Evolutionary conservation across 352 stramenopile genomes (phyloP).

Genomic region (Phytophthora palmivora): DNA sequence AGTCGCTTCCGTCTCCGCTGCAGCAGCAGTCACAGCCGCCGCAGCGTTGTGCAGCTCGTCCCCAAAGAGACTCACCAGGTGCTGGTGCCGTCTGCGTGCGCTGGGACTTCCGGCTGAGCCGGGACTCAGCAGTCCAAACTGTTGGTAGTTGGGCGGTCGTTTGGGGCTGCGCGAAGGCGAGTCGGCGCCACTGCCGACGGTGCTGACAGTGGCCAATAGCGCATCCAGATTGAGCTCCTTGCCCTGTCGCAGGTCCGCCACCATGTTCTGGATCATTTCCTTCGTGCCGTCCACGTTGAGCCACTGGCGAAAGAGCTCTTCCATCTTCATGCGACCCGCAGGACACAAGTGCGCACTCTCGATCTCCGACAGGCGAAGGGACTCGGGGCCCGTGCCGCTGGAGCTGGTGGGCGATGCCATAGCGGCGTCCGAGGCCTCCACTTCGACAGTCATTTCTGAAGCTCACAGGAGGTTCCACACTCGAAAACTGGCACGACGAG

Average conservation of each 20-base stretch:
- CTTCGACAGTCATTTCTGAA: slow-evolving; percentile 50
- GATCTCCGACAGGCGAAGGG: slow-evolving; percentile 82
- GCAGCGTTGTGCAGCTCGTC: slow-evolving; percentile 65
- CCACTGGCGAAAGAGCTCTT: slow-evolving; percentile 89
- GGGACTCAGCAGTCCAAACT: slow-evolving; percentile 50
- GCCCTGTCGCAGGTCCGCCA: slow-evolving; percentile 78
- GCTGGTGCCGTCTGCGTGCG: slow-evolving; percentile 61
- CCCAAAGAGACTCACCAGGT: slow-evolving; percentile 80
- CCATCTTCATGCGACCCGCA: slow-evolving; percentile 87
- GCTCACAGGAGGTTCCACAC: not conserved
- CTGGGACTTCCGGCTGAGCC: slow-evolving; percentile 47
- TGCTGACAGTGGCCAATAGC: slow-evolving; percentile 30
- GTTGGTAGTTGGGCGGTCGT: slow-evolving; percentile 82
- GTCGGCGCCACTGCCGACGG: slow-evolving; percentile 33
- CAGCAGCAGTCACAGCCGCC: slow-evolving; percentile 12
- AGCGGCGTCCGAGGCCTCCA: slow-evolving; percentile 58
- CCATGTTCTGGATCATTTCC: slow-evolving; percentile 85
- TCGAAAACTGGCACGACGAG: not conserved
- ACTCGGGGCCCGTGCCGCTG: slow-evolving; percentile 45
- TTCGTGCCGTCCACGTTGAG: slow-evolving; percentile 88
- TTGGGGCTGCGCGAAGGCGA: slow-evolving; percentile 82
- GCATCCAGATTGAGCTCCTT: slow-evolving; percentile 68
- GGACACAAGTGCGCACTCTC: slow-evolving; percentile 82
- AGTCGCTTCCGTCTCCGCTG: slow-evolving; percentile 17
- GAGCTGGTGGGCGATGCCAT: slow-evolving; percentile 69